phyloP scores from a whole-genome alignment of 495 filamentous ascomycete species.

The Aspergillus leporis region DNA sequence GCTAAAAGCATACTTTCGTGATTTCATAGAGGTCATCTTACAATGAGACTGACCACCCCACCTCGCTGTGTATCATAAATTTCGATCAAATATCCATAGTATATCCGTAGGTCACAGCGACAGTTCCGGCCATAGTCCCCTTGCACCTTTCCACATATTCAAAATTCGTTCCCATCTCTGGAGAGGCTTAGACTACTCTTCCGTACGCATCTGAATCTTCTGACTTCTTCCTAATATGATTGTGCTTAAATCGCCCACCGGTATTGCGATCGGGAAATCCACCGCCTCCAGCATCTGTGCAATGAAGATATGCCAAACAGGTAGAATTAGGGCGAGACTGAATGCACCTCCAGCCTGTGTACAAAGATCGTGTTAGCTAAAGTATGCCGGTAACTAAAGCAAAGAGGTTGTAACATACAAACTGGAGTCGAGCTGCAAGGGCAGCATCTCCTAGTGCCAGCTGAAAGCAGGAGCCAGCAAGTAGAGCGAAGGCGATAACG shows the following conservation, averaged over 20 bases:
- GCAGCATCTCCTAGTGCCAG: slow-evolving; percentile 40
- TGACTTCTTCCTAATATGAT: slow-evolving; percentile 33
- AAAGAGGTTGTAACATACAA: slow-evolving; percentile 23
- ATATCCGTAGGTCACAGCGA: too few relatives aligned
- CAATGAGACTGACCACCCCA: too few relatives aligned
- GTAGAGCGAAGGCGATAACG: slow-evolving; percentile 55
- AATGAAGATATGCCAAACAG: slow-evolving; percentile 67
- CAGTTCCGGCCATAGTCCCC: too few relatives aligned
- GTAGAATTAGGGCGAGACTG: slow-evolving; percentile 56
- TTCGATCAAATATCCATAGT: too few relatives aligned
- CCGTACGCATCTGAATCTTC: slow-evolving; percentile 16
- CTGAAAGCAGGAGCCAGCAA: slow-evolving; percentile 60
- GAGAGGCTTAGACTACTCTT: neutral
- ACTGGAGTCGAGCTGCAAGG: slow-evolving; percentile 34
- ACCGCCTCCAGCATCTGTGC: slow-evolving; percentile 60
- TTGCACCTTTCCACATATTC: too few relatives aligned
- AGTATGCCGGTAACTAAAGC: neutral
- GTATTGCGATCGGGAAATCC: slow-evolving; percentile 36
- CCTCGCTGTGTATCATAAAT: too few relatives aligned
- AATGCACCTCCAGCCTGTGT: slow-evolving; percentile 33
- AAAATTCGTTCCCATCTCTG: too few relatives aligned
- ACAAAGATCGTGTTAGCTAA: slow-evolving; percentile 4
- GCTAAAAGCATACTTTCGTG: too few relatives aligned
- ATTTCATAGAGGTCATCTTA: too few relatives aligned
- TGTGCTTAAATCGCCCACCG: slow-evolving; percentile 39